Evolutionary conservation across 192 early-diverging fungal genomes (phyloP), one percentile per base, ranked within the genome.

Genomic region (Rhizophlyctis rosea): DNA sequence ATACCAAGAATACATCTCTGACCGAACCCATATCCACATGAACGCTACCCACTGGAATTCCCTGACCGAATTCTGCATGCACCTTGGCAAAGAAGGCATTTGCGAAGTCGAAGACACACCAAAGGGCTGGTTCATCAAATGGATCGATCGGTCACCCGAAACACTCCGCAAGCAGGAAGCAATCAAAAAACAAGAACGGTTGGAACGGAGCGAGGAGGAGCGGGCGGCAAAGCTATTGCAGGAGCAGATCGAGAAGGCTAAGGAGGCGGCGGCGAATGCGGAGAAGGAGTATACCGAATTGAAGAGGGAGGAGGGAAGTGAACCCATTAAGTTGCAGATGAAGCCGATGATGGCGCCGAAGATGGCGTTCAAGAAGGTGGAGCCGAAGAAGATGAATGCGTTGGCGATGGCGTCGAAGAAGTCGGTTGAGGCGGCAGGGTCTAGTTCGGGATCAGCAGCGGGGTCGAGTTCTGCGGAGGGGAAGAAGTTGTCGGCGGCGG

Each of bases 1-100:
- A 1, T 99, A 99, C 77, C 91, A 99, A 70, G 96, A 99, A 71
- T 93, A 94, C 33, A 91, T 99, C 61, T 74, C 87, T 3, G 91
- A 99, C 71, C 75, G 88, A 30, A 78, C 91, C 52, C 96, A 99
- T 74, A 61, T 94, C 44, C 96, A 99, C 65, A 96, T 99, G 94
- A 99, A 96, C 64, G 78, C 93, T 1, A 99, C 96, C 0, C 70
- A 83, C 54, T 99, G 96, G 96, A 76, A 86, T 3, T 83, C 93
- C n/a, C 74, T 99, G 30, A 79, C 88, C 4, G 93, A 92, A 44
- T 99, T 95, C 72, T 82, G 87, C 47, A 92, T 88, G 76, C 76
- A 91, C 66, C 69, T 99, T 35, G 95, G 94, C 1, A 81, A 81
- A 53, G 82, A 91, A 64, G 94, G 95, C 4, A 78, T 89, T 27